A percentile compares a stretch with the other conserved stretches of the same genome.
phyloP scores from a whole-genome alignment of 805 yeast genomes.

The Teunomyces panamensis region DNA sequence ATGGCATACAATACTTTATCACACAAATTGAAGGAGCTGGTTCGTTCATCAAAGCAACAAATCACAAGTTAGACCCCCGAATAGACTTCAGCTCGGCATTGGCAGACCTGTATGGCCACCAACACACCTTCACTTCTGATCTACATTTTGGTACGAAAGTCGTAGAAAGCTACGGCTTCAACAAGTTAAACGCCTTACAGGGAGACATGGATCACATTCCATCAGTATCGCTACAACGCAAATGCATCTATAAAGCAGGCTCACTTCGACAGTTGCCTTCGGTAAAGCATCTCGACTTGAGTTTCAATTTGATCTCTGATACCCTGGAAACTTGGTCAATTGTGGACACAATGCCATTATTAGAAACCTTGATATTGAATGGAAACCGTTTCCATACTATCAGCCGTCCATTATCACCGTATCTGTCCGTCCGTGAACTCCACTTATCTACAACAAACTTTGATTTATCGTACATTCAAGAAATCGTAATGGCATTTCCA shows the following conservation, averaged over 20 bases:
- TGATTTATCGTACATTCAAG: slow-evolving; percentile 11
- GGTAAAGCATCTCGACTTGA: slow-evolving; percentile 48
- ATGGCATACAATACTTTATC: slow-evolving; percentile 56
- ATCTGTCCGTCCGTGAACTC: slow-evolving; percentile 7
- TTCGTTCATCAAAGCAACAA: slow-evolving; percentile 55
- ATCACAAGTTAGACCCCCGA: slow-evolving; percentile 28
- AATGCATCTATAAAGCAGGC: slow-evolving; percentile 25
- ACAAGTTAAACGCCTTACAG: slow-evolving; percentile 48
- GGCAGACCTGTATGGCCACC: slow-evolving; percentile 42
- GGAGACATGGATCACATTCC: slow-evolving; percentile 43
- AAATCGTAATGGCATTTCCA: slow-evolving; percentile 34
- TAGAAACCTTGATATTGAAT: slow-evolving; percentile 48
- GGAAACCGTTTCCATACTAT: slow-evolving; percentile 45
- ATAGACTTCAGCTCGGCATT: slow-evolving; percentile 48
- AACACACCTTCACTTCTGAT: slow-evolving; percentile 18
- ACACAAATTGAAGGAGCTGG: slow-evolving; percentile 45
- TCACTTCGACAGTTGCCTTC: slow-evolving; percentile 19
- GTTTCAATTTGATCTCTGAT: slow-evolving; percentile 53
- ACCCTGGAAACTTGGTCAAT: slow-evolving; percentile 39
- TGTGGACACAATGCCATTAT: slow-evolving; percentile 27
- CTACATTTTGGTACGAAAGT: slow-evolving; percentile 53
- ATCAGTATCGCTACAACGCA: slow-evolving; percentile 50
- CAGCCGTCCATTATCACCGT: not conserved
- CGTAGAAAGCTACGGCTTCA: slow-evolving; percentile 67
- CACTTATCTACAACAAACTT: slow-evolving; percentile 28